A percentile compares a stretch with the other conserved stretches of the same genome.
phyloP scores from a whole-genome alignment of 2,329 filamentous ascomycete species.

The Venturia pyrina region DNA sequence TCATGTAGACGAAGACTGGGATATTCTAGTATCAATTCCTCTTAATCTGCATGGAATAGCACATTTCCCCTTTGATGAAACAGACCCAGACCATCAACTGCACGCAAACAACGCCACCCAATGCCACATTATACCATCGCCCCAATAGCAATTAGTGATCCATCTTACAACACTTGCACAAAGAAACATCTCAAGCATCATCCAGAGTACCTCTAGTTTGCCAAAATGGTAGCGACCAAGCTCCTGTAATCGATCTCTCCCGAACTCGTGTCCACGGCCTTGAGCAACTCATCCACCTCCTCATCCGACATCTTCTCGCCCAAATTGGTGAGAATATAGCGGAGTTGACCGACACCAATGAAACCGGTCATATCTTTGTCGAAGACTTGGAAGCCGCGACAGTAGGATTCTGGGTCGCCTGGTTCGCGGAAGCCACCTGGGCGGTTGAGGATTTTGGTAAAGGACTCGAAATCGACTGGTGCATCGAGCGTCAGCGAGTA shows the following conservation, averaged over 20 bases:
- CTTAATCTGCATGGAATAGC: background rate
- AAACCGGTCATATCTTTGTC: constrained; percentile 98
- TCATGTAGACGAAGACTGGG: background rate
- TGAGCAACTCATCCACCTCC: constrained; percentile 96
- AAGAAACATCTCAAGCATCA: no score
- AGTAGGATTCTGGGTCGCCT: constrained; percentile 96
- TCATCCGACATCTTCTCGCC: constrained; percentile 99
- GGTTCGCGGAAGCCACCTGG: constrained; percentile 97
- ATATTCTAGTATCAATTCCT: background rate
- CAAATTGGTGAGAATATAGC: constrained; percentile 93
- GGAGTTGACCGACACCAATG: constrained; percentile 93
- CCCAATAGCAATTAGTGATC: background rate
- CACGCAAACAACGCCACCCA: background rate
- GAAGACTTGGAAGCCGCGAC: constrained; percentile 97
- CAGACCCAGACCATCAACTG: background rate
- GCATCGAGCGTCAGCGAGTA: background rate
- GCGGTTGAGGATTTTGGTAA: constrained; percentile 92
- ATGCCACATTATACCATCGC: background rate
- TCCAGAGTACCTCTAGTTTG: constrained; percentile 20
- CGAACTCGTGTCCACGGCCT: constrained; percentile 91
- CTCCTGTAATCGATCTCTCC: constrained; percentile 90
- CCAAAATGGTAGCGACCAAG: constrained; percentile 31
- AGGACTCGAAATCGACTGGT: constrained; percentile 93
- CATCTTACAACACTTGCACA: background rate
- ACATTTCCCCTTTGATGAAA: background rate